Evolutionary conservation across 192 early-diverging fungal species (phyloP).

Genomic region (Coemansia sp.): DNA sequence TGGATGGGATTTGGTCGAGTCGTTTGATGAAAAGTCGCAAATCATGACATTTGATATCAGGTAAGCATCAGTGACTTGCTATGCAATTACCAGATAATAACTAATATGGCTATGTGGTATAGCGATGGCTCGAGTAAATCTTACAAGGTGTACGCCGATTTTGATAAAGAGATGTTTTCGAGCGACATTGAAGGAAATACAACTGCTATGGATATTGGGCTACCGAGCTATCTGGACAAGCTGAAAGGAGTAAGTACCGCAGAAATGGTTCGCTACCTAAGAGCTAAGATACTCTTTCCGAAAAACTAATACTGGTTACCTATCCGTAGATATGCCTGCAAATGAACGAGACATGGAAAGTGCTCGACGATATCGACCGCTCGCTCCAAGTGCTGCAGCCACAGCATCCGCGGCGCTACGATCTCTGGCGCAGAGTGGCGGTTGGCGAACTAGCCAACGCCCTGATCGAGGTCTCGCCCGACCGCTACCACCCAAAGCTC

Average conservation of each 20-base stretch:
- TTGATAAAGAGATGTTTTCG: conserved; percentile 20
- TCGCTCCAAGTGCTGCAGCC: conserved; percentile 42
- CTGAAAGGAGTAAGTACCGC: conserved; percentile 17
- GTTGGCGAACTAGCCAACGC: conserved; percentile 24
- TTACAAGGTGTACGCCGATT: conserved; percentile 29
- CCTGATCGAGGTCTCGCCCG: conserved; percentile 25
- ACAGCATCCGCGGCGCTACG: conserved; percentile 21
- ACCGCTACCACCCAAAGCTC: conserved; percentile 19
- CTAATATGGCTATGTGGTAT: neutral
- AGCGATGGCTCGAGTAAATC: conserved; percentile 25
- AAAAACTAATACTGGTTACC: neutral
- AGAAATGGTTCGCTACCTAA: neutral
- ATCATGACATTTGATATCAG: conserved; percentile 9
- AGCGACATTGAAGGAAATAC: conserved; percentile 25
- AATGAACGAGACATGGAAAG: conserved; percentile 18
- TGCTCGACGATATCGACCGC: conserved; percentile 35
- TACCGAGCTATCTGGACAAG: conserved; percentile 19
- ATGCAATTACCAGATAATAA: neutral
- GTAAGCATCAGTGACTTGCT: conserved; percentile 14
- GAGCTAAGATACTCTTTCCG: neutral
- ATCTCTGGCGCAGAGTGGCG: conserved; percentile 42
- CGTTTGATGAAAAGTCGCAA: conserved; percentile 31
- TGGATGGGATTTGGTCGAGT: conserved; percentile 28
- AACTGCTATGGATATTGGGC: conserved; percentile 17
- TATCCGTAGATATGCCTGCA: conserved; percentile 25